Evolutionary conservation across 495 filamentous ascomycete genomes (phyloP), one percentile per base, ranked within the genome.

Genomic region (Aspergillus avenaceus): DNA sequence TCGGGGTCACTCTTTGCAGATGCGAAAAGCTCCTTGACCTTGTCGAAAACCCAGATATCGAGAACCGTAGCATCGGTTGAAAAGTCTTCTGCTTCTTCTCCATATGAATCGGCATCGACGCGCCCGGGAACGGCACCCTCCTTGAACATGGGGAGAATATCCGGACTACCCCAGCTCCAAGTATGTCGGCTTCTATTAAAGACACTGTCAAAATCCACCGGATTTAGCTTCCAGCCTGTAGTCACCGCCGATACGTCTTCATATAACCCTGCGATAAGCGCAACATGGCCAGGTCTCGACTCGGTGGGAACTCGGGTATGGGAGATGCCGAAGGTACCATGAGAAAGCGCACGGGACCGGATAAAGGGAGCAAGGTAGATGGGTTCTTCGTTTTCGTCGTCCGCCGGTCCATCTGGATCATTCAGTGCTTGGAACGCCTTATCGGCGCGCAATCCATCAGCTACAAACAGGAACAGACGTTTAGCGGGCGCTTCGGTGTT

Each of bases 161-260:
- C 95, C 11, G 92, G 92, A 59, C 92, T 97, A 7, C 95, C 93
- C 95, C 95, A 99, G 65, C 90, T 92, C 95, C 95, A 99, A 4
- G 95, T 97, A 70, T 97, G 95, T 24, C 87, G 74, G 61, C 91
- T 97, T 49, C 87, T 84, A 62, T 99, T 99, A 79, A 99, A 99
- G 8, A 99, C 87, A 57, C 91, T 96, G 72, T 99, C 95, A 60
- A 99, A 99, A 63, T 97, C 88, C 54, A 99, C 95, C 0, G 95
- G 93, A 63, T 99, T 99, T 59, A 97, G 69, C 68, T 97, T 97
- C 95, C 95, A 99, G 12, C 95, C 95, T 8, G 95, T 99, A 26
- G 86, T 96, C 16, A 99, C 95, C 3, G 95, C 85, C 34, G 92
- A 97, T 5, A 99, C 95, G 75, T 99, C 95, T 66, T 99, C 95